Evolutionary conservation across 73 alveolate genomes (phyloP).

Genomic region (Paramecium pentaurelia): DNA sequence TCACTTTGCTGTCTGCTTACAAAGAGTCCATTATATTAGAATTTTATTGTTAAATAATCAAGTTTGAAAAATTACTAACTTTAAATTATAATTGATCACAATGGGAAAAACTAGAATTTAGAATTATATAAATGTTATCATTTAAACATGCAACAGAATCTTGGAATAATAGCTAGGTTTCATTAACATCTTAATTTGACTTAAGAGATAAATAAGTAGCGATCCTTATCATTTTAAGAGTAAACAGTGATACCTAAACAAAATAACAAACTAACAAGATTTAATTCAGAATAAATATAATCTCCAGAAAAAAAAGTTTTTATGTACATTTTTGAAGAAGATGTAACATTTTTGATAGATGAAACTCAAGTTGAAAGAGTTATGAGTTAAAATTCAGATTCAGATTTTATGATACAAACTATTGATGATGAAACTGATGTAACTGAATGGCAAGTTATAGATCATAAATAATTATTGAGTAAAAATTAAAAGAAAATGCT

Average conservation of each 20-base stretch:
- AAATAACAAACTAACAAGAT: not conserved
- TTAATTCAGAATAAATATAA: not conserved
- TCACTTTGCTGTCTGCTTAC: not conserved
- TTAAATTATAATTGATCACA: not conserved
- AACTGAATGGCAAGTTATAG: not conserved
- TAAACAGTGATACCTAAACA: not conserved
- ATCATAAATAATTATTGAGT: not conserved
- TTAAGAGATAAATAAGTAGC: not conserved
- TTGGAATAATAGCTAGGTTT: not conserved
- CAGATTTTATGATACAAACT: not conserved
- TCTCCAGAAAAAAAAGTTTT: not conserved
- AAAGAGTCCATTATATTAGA: not conserved
- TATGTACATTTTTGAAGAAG: not conserved
- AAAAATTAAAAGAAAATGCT: not conserved
- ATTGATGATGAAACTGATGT: constrained; percentile 25
- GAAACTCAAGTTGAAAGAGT: not conserved
- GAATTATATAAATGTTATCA: constrained; percentile 13
- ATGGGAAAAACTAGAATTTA: constrained; percentile 1
- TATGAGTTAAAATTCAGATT: not conserved
- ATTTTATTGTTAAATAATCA: not conserved
- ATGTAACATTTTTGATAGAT: not conserved
- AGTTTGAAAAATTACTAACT: not conserved
- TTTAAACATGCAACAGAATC: not conserved
- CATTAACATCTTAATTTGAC: not conserved
- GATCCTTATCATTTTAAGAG: not conserved